Evolutionary conservation across 179 eudicot species (phyloP), one percentile per base, ranked within the genome.

Genomic region (Beta corolliflora): DNA sequence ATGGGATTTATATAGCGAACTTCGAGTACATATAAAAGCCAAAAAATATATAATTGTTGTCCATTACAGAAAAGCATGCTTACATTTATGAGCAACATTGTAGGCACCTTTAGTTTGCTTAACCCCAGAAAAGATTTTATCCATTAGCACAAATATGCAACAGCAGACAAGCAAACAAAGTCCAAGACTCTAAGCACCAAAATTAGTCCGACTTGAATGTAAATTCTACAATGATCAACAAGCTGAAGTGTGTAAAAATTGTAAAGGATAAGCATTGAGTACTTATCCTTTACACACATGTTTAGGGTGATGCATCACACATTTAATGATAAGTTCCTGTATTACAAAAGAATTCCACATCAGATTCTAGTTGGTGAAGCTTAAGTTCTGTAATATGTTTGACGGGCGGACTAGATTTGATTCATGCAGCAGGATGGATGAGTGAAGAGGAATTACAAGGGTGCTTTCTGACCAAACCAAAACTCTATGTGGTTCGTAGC

Each of bases 71-170:
- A 31, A 5, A 81, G 36, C 77, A 68, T 12, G 61, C 31, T 16
- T 25, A 50, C 25, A 8, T 76, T 58, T 56, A 44, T 58, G n/a
- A 69, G 71, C 75, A 68, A 53, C 69, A 59, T 76, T 46, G 31
- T 21, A n/a, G 53, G 10, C 41, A 66, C 13, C 16, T 52, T 18
- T 36, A 16, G 65, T 67, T 76, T 73, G 12, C 25, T 9, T 15
- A 60, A 29, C 63, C 29, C 18, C 44, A 65, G 44, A 29, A 65
- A 65, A 58, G 63, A 58, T 4, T n/a, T 7, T 18, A 58, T 16
- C 63, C 18, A 18, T 58, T 53, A 53, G 9, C 63, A 58, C 23
- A 7, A 16, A 58, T 58, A 58, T 16, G 63, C 63, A 58, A 58
- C 63, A 58, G 63, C 8, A 0, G 63, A 58, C 63, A 58, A 12